Evolutionary conservation across 2,329 filamentous ascomycete species (phyloP), one percentile per base, ranked within the genome.

Genomic region (Fusarium sp.): DNA sequence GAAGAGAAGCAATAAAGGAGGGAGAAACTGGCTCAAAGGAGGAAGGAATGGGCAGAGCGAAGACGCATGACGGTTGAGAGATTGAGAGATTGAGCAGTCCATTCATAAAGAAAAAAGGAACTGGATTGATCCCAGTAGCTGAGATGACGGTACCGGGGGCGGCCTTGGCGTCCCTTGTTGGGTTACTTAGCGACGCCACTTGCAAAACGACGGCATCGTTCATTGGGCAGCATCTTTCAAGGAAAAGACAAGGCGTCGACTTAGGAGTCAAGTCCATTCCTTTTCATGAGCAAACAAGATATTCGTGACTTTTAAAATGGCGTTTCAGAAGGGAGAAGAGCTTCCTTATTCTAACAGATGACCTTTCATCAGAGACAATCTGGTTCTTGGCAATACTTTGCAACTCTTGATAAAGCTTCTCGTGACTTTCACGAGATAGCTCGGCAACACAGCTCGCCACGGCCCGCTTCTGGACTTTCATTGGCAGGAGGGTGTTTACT

Each of bases 141-240:
- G 58, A 70, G 71, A 70, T 70, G 68, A 70, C 58, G 48, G 63
- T 55, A 42, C 67, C 18, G 54, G 67, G 67, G 68, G 63, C 43
- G 54, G 54, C 42, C 68, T 70, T 68, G 67, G 63, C 67, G 63
- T 51, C 48, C 66, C 67, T 60, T 70, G 54, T 68, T 70, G 54
- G 51, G 67, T 45, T 55, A 50, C 39, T 66, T 68, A 52, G 57
- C 49, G 63, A 45, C 67, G 67, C 67, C 67, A 71, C 67, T 44
- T 34, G 24, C 17, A 51, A 58, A 68, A 24, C 63, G 46, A 49
- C 54, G 22, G 40, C 33, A 42, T 42, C n/a, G 44, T 59, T 53
- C 31, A 64, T 68, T 68, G 64, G 66, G 50, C 42, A 60, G 45
- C 54, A 40, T 42, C n/a, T 42, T 22, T 36, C 26, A 48, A 53